Evolutionary conservation across 352 stramenopile species (phyloP).

Genomic region (Phytopythium cucurbitacearum): DNA sequence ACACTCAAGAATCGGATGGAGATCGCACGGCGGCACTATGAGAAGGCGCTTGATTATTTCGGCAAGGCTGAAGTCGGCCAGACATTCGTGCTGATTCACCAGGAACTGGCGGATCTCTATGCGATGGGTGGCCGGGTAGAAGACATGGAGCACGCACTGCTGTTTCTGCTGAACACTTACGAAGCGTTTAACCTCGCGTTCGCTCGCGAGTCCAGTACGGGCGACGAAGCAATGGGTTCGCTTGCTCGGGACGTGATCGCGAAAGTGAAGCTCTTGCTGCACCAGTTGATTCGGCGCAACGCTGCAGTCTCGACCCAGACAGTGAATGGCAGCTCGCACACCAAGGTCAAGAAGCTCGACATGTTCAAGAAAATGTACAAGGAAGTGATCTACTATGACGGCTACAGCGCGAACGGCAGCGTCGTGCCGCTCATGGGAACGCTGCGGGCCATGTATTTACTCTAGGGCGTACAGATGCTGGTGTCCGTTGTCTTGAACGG

Average conservation of each 20-base stretch:
- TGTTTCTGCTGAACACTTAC: slow-evolving; percentile 74
- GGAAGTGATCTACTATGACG: slow-evolving; percentile 74
- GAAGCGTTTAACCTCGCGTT: slow-evolving; percentile 42
- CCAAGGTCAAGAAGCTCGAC: slow-evolving; percentile 44
- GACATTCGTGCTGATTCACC: slow-evolving; percentile 82
- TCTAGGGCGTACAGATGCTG: slow-evolving; percentile 33
- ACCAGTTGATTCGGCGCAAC: slow-evolving; percentile 60
- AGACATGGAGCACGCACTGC: slow-evolving; percentile 73
- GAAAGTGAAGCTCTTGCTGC: slow-evolving; percentile 54
- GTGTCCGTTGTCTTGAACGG: slow-evolving; percentile 15
- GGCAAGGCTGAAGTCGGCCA: slow-evolving; percentile 55
- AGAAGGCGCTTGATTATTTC: slow-evolving; percentile 82
- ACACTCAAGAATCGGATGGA: slow-evolving; percentile 69
- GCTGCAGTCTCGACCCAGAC: slow-evolving; percentile 3
- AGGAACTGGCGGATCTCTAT: slow-evolving; percentile 77
- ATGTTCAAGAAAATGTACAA: slow-evolving; percentile 87
- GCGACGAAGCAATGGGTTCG: slow-evolving; percentile 26
- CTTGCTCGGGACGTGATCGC: slow-evolving; percentile 39
- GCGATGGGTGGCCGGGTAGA: slow-evolving; percentile 55
- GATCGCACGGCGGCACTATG: slow-evolving; percentile 79
- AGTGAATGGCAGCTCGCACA: slow-evolving; percentile 12
- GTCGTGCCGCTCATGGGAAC: slow-evolving; percentile 49
- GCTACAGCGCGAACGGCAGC: slow-evolving; percentile 24
- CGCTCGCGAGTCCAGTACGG: slow-evolving; percentile 6
- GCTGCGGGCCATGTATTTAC: slow-evolving; percentile 53